A percentile compares a stretch with the other conserved stretches of the same genome.
Conservation (phyloP, 2,329 filamentous ascomycete species). For the Colletotrichum shisoi region DNA sequence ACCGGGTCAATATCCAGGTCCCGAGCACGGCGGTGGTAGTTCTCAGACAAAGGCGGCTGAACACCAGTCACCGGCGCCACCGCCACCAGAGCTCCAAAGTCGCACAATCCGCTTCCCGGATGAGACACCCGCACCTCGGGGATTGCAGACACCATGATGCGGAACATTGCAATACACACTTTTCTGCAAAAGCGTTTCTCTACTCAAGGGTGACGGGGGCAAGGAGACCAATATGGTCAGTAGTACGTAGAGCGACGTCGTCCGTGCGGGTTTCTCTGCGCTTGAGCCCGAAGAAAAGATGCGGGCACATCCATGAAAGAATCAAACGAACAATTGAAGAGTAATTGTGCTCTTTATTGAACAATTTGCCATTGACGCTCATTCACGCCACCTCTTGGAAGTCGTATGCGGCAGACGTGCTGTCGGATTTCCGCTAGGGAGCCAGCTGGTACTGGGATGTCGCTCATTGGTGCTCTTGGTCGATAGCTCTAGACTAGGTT, state of each 20-base stretch:
- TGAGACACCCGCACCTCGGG: conserved; percentile 43
- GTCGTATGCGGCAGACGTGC: neutral
- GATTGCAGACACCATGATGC: conserved; percentile 23
- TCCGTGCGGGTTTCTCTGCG: neutral
- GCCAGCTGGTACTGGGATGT: neutral
- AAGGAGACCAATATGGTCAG: neutral
- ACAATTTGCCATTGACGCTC: conserved; percentile 1
- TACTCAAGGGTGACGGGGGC: neutral
- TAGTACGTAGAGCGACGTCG: neutral
- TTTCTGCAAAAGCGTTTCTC: conserved; percentile 9
- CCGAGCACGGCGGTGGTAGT: conserved; percentile 1
- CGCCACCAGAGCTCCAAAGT: conserved; percentile 38
- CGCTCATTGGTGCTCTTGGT: neutral
- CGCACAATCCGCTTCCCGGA: conserved; percentile 58
- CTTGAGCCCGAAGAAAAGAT: neutral
- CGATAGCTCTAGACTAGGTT: conserved; percentile 23
- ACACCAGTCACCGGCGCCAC: conserved; percentile 45
- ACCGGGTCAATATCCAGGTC: conserved; percentile 8
- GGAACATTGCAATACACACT: conserved; percentile 1
- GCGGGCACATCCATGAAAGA: neutral
- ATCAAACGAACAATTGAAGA: neutral
- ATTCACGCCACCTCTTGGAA: conserved; percentile 4
- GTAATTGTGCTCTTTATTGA: conserved; percentile 12
- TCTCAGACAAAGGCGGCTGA: conserved; percentile 18
- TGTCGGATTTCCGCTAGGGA: neutral